Evolutionary conservation across 2,329 filamentous ascomycete species (phyloP), one percentile per base, ranked within the genome.

Genomic region (Neofusicoccum umdonicola): DNA sequence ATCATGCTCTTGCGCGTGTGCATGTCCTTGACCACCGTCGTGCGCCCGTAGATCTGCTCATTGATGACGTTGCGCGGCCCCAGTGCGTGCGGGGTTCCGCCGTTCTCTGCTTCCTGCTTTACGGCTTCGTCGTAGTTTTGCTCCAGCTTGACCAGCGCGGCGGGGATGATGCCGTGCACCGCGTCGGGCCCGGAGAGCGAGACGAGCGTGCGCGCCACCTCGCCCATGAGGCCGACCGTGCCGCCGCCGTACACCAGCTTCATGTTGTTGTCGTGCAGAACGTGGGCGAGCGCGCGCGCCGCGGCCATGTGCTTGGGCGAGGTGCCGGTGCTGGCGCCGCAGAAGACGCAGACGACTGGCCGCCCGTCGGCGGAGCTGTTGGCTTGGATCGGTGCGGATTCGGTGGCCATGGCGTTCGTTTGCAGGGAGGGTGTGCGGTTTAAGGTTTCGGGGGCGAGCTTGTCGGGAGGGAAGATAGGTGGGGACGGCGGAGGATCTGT

Each of bases 1-100:
- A 99, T 98, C 81, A 95, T 84, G 70, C 90, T 87, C 83, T 99
- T 99, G 68, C 95, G 88, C 47, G 92, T 93, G 80, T 99, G 95
- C 95, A 99, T 99, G 76, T 97, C 93, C 70, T 88, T 85, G 34
- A 98, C 95, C 8, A 97, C 87, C 0, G 93, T 97, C 12, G 93
- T 97, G 48, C 84, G 82, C 9, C 95, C 95, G 75, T 92, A 99
- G 4, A 87, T 77, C 4, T 79, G 72, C 74, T 88, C 84, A 66
- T 89, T 86, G 56, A 90, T 87, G 35, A 65, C 63, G 11, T 69
- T 71, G 71, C 84, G 71, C 76, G 69, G 74, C 70, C 57, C 69
- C 64, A 71, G 67, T 74, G 80, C 71, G 74, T 79, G 68, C 3
- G 78, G 75, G 13, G 34, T 9, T 11, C 7, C 45, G 39, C 45